phyloP scores from a whole-genome alignment of 345 rosid species.

The Excoecaria agallocha region DNA sequence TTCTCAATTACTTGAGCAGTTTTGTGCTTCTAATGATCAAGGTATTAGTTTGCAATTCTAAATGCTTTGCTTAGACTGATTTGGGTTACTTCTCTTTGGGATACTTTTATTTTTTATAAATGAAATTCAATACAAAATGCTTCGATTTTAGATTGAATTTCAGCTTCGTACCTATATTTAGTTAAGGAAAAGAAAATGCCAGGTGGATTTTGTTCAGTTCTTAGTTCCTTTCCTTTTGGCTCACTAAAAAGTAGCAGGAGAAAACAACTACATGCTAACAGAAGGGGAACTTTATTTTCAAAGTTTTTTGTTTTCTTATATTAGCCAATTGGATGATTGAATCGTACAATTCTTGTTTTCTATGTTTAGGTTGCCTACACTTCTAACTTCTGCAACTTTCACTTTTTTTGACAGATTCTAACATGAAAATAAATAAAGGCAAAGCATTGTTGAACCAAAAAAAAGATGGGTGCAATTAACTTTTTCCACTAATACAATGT shows the following conservation, averaged over 20 bases:
- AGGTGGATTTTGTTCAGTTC: background rate
- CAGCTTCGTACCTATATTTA: background rate
- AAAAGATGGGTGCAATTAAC: no score
- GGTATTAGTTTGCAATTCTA: conserved; percentile 30
- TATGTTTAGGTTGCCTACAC: no score
- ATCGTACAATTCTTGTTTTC: background rate
- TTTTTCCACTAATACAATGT: no score
- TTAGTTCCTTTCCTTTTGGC: background rate
- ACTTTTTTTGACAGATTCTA: no score
- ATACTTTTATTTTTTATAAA: background rate
- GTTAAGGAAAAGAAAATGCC: background rate
- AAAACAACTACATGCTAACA: background rate
- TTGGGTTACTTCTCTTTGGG: background rate
- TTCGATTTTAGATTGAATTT: background rate
- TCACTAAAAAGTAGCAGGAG: no score
- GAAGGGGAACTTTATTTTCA: background rate
- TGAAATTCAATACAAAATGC: background rate
- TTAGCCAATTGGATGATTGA: background rate
- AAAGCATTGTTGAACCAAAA: no score
- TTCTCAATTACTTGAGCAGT: conserved; percentile 45
- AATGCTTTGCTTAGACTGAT: background rate
- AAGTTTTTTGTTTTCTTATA: background rate
- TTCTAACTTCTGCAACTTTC: no score
- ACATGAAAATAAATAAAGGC: no score
- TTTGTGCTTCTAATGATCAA: conserved; percentile 44